Conservation (phyloP, 2,329 filamentous ascomycete genomes). For the Parafenestella ontariensis region DNA sequence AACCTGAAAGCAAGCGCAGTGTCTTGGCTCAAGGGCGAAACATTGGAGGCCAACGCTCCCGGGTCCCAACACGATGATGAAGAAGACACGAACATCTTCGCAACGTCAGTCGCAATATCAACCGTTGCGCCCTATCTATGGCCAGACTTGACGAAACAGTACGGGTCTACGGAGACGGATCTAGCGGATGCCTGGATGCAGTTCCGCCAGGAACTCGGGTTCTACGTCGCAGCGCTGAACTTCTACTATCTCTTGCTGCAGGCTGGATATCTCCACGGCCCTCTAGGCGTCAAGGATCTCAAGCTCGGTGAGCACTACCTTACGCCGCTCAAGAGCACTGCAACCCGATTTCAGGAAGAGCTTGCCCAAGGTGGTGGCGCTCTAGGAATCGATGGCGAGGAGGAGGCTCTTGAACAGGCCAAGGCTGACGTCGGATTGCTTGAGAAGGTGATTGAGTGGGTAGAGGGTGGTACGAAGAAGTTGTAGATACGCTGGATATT, state of each 20-base stretch:
- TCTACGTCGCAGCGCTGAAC: constrained; percentile 64
- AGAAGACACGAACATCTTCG: constrained; percentile 49
- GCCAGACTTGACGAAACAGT: constrained; percentile 54
- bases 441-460: constrained; percentile 45
- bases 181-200: constrained; percentile 49
- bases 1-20: constrained; percentile 65
- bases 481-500: constrained; percentile 2
- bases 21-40: constrained; percentile 67
- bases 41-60: constrained; percentile 56
- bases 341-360: constrained; percentile 45
- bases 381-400: constrained; percentile 45
- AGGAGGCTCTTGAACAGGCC: constrained; percentile 44
- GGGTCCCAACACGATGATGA: constrained; percentile 16
- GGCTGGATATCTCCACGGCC: constrained; percentile 56
- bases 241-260: constrained; percentile 65
- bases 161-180: constrained; percentile 34
- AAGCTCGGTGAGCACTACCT: constrained; percentile 54
- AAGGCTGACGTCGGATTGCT: constrained; percentile 43
- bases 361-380: constrained; percentile 45
- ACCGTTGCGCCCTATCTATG: constrained; percentile 61
- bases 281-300: constrained; percentile 56
- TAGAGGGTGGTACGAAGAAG: constrained; percentile 23
- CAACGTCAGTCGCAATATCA: constrained; percentile 55
- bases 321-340: constrained; percentile 50
- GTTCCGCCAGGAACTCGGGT: constrained; percentile 60